Evolutionary conservation across 169 alveolate species (phyloP).

Genomic region (Plasmodium relictum): DNA sequence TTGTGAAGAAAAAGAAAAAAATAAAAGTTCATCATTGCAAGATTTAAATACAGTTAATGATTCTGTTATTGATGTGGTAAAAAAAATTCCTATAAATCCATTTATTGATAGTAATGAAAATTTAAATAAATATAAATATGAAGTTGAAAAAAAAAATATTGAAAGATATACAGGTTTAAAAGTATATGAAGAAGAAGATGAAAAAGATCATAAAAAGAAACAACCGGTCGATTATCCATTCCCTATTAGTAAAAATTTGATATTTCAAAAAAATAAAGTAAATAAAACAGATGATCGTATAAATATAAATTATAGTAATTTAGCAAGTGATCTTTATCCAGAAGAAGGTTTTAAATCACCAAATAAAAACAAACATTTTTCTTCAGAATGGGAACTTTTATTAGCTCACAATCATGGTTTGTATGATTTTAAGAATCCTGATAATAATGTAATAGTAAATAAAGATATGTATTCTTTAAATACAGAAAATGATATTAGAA

Average conservation of each 20-base stretch:
- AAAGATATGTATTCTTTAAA: conserved; percentile 47
- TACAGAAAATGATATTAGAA: conserved; percentile 78
- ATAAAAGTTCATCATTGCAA: neutral
- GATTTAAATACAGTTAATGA: conserved; percentile 27
- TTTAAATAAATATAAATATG: conserved; percentile 56
- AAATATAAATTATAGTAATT: conserved; percentile 66
- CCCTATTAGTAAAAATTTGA: conserved; percentile 28
- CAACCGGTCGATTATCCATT: conserved; percentile 39
- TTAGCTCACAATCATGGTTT: conserved; percentile 82
- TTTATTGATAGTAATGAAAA: conserved; percentile 75
- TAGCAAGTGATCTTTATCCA: conserved; percentile 45
- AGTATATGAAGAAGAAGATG: conserved; percentile 46
- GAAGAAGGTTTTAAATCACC: conserved; percentile 73
- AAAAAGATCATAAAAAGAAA: conserved; percentile 36
- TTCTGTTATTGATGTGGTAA: conserved; percentile 40
- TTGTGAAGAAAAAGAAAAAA: conserved; percentile 32
- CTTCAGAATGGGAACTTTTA: conserved; percentile 80
- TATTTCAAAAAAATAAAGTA: conserved; percentile 61
- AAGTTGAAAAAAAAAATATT: conserved; percentile 46
- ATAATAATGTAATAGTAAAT: conserved; percentile 51
- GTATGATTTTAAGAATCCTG: conserved; percentile 65
- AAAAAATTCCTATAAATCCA: conserved; percentile 70
- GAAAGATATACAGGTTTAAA: conserved; percentile 66
- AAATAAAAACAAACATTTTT: conserved; percentile 56
- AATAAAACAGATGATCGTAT: conserved; percentile 70